Base-by-base conservation (phyloP, 1,284 basidiomycete genomes). In the Termitomyces sp. region DNA sequence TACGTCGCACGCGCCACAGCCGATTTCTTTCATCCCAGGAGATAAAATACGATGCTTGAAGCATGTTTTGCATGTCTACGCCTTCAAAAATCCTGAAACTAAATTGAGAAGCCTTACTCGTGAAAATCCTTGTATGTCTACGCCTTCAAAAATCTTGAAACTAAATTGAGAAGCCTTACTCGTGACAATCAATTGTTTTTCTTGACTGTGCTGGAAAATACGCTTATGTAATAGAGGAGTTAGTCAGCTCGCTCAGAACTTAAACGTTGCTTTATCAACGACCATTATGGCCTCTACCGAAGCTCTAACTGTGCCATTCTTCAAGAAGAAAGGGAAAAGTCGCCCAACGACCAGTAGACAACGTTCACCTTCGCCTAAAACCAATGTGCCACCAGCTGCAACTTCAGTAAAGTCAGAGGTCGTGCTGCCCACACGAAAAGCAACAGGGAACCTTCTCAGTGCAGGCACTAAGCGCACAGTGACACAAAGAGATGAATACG, bases 301-400 rank as follows among this genome's bases (percentile, higher is more conserved):
- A 56, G 64, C 71, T 55, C 62, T 79, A 7, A 81, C 76, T 46
- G 85, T 93, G 0, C 88, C 92, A 9, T 88, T 93, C 70, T 92
- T 95, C 77, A 94, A 89, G 71, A 94, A 89, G 71, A 94, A 92
- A 71, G 84, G 86, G 38, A 88, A 86, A 63, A 76, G 83, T 5
- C 77, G 90, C 3, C 89, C 91, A 13, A 79, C 84, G 9, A 87
- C 88, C 0, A 69, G 77, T 12, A 81, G 92, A 38, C 86, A 87
- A 62, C 82, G 91, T 15, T 86, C 86, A 3, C 67, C 76, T 10
- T 89, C 88, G 0, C 86, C 86, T 12, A 61, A 74, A 12, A 68
- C 76, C 5, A 65, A 67, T 33, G 30, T 68, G 19, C 53, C 60
- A n/a, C 54, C 49, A 28, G 59, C 65, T 8, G 62, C 73, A n/a